Conservation (phyloP, 192 early-diverging fungal genomes). For the Coemansia sp. region DNA sequence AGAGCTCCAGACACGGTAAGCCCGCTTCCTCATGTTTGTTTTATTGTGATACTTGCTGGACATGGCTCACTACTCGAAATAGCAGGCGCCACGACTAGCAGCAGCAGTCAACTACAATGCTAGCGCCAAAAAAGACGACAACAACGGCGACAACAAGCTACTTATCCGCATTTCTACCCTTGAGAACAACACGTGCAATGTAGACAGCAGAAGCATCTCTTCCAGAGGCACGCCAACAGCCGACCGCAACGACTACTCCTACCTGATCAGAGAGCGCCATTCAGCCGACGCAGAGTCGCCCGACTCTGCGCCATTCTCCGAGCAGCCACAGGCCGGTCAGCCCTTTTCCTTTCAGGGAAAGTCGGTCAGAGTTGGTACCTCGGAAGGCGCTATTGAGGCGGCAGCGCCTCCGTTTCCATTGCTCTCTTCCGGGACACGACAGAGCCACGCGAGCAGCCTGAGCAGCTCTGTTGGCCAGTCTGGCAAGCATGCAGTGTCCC, state of each 20-base stretch:
- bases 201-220: constrained; percentile 18
- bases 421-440: constrained; percentile 22
- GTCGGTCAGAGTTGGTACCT: not conserved
- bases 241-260: constrained; percentile 49
- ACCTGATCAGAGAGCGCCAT: constrained; percentile 38
- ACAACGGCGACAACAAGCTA: constrained; percentile 1
- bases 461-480: constrained; percentile 1
- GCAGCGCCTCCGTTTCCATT: constrained; percentile 11
- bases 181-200: not conserved
- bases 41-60: not conserved
- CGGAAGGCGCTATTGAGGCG: not conserved
- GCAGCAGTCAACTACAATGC: constrained; percentile 3
- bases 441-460: constrained; percentile 31
- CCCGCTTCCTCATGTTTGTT: not conserved
- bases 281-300: constrained; percentile 16
- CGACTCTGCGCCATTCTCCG: not conserved
- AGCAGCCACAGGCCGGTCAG: constrained; percentile 32
- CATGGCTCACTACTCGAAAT: not conserved
- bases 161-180: not conserved
- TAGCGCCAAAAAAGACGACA: not conserved
- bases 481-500: constrained; percentile 5
- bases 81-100: not conserved
- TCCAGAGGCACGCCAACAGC: constrained; percentile 7
- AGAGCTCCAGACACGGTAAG: constrained; percentile 33
- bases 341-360: constrained; percentile 34